These are phyloP conservation scores for Huntiella decipiens DNA, from an alignment of 2,329 filamentous ascomycete genomes.

Conservation along the genomic window DNA sequence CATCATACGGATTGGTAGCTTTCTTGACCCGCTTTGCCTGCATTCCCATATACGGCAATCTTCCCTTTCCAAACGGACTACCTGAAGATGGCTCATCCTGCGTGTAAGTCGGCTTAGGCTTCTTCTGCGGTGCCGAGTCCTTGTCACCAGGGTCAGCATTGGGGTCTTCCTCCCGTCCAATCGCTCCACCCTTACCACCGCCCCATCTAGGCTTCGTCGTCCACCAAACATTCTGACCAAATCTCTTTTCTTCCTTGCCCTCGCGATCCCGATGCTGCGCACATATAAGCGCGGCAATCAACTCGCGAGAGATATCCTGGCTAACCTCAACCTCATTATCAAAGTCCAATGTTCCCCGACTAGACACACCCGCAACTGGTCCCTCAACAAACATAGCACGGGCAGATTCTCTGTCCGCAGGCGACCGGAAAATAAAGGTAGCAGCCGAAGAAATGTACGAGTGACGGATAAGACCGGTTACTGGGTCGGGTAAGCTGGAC, in stretches of 20 bases:
- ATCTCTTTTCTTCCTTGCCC: conserved; percentile 33
- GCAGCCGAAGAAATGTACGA: conserved; percentile 41
- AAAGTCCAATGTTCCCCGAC: conserved; percentile 36
- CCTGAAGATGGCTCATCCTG: conserved; percentile 13
- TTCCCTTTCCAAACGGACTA: neutral
- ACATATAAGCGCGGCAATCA: conserved; percentile 39
- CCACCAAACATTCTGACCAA: conserved; percentile 45
- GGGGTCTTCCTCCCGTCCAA: conserved; percentile 39
- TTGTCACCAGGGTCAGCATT: conserved; percentile 28
- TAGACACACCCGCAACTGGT: conserved; percentile 40
- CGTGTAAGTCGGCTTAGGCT: conserved; percentile 12
- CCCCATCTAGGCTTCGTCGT: conserved; percentile 41
- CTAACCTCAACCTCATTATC: conserved; percentile 35
- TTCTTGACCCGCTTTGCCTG: conserved; percentile 31
- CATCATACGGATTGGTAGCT: conserved; percentile 38
- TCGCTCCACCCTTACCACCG: conserved; percentile 41
- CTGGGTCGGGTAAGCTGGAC: conserved; percentile 18
- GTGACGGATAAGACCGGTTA: conserved; percentile 19
- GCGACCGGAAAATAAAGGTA: conserved; percentile 40
- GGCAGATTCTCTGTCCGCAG: conserved; percentile 38
- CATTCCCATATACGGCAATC: too few relatives aligned
- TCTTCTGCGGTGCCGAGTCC: conserved; percentile 18
- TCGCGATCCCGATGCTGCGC: conserved; percentile 45
- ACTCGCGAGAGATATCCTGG: conserved; percentile 41
- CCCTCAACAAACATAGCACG: conserved; percentile 41